phyloP scores from a whole-genome alignment of 345 rosid species.

The Populus deltoides region DNA sequence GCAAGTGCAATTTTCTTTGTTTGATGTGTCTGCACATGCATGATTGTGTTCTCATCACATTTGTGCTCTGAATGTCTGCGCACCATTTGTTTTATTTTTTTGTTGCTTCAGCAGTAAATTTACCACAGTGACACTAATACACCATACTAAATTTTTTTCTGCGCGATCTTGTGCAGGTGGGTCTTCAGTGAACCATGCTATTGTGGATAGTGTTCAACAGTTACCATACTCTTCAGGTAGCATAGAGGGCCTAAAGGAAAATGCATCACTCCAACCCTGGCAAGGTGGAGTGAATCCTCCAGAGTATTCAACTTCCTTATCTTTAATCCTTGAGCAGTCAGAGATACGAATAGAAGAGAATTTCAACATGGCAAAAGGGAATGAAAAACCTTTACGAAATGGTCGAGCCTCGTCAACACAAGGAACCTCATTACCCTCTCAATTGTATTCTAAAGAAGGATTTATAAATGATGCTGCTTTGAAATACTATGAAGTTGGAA shows the following conservation, averaged over 20 bases:
- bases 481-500: background rate
- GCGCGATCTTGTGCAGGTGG: background rate
- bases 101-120: background rate
- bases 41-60: background rate
- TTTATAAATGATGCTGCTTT: background rate
- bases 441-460: background rate
- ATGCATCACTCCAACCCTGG: background rate
- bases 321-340: constrained; percentile 1
- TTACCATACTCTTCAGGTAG: background rate
- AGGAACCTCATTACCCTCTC: constrained; percentile 3
- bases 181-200: background rate
- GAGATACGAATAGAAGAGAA: background rate
- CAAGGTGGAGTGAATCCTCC: background rate
- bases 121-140: background rate
- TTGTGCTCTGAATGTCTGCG: background rate
- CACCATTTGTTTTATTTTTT: background rate
- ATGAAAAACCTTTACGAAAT: constrained; percentile 1
- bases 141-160: background rate
- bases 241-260: background rate
- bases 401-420: background rate
- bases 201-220: background rate
- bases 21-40: background rate
- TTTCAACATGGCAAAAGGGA: background rate
- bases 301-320: background rate
- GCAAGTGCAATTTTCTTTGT: background rate